phyloP scores from a whole-genome alignment of 2,329 filamentous ascomycete species.

The Dothidotthia symphoricarpi region DNA sequence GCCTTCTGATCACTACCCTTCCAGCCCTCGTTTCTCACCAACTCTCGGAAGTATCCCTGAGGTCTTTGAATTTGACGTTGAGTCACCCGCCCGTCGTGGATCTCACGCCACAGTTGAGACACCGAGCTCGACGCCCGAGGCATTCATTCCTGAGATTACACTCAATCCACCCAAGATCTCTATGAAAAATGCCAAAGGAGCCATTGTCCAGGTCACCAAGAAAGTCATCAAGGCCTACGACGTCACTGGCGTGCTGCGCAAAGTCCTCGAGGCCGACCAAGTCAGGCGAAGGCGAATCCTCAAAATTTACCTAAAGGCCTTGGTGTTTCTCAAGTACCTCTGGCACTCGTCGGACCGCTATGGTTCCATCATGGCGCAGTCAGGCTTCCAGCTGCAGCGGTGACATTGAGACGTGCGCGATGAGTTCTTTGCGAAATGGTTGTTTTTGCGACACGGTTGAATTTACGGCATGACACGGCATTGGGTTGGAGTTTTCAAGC shows the following conservation, averaged over 20 bases:
- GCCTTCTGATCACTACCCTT: slow-evolving; percentile 14
- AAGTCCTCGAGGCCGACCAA: slow-evolving; percentile 24
- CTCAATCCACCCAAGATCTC: slow-evolving; percentile 19
- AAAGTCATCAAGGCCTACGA: slow-evolving; percentile 16
- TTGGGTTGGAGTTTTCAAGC: background rate
- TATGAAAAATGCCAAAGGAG: slow-evolving; percentile 16
- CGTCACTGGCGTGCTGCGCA: slow-evolving; percentile 22
- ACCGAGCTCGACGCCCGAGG: slow-evolving; percentile 12
- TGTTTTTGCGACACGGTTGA: background rate
- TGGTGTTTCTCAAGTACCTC: slow-evolving; percentile 24
- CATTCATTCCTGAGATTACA: slow-evolving; percentile 22
- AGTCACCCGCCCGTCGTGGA: slow-evolving; percentile 6
- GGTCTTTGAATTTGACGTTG: slow-evolving; percentile 23
- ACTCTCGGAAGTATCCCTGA: slow-evolving; percentile 28
- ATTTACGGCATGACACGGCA: background rate
- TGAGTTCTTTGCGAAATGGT: too few species aligned
- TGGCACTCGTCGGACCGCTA: slow-evolving; percentile 27
- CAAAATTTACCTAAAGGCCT: slow-evolving; percentile 24
- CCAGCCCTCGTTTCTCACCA: slow-evolving; percentile 18
- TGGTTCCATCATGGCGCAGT: slow-evolving; percentile 26
- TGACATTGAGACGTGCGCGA: slow-evolving; percentile 5
- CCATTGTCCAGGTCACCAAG: slow-evolving; percentile 22
- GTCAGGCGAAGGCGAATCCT: slow-evolving; percentile 19
- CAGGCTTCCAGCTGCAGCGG: slow-evolving; percentile 28
- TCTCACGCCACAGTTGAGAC: slow-evolving; percentile 2